Percentiles rank a stretch among this genome's conserved stretches.
Evolutionary conservation across 371 early-diverging fungal species (phyloP).

Genomic region (Globomyces sp.): DNA sequence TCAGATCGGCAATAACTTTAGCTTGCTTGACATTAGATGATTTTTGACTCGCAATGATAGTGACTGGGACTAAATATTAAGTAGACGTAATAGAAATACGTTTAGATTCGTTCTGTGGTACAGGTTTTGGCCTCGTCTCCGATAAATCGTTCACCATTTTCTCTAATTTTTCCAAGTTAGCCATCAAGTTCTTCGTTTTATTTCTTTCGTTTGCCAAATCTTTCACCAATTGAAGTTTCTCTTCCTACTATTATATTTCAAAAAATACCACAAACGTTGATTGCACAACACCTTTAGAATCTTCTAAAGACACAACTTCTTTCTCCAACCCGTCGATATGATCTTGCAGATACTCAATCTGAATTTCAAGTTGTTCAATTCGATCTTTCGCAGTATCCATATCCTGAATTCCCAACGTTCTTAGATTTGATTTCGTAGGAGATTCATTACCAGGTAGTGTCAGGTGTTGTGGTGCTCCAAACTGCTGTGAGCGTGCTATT

Average conservation of each 20-base stretch:
- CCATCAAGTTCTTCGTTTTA: conserved; percentile 30
- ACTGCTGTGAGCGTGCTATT: conserved; percentile 40
- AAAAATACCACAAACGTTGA: conserved; percentile 12
- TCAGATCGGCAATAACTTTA: conserved; percentile 10
- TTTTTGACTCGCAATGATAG: background rate
- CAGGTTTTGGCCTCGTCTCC: conserved; percentile 5
- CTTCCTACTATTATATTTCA: conserved; percentile 2
- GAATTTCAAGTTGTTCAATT: conserved; percentile 49
- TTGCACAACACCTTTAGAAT: conserved; percentile 31
- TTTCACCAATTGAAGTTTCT: conserved; percentile 20
- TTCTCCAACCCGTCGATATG: conserved; percentile 45
- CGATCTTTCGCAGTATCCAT: conserved; percentile 35
- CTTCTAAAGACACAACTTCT: conserved; percentile 30
- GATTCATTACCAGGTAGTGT: background rate
- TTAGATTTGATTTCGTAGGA: background rate
- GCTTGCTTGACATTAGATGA: background rate
- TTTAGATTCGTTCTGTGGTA: background rate
- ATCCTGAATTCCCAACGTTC: conserved; percentile 18
- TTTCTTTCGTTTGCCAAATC: conserved; percentile 41
- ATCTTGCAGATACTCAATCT: conserved; percentile 39
- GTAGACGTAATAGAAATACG: background rate
- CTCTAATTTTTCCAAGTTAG: conserved; percentile 19
- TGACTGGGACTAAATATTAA: background rate
- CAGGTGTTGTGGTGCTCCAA: conserved; percentile 23
- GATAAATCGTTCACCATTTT: conserved; percentile 26